Evolutionary conservation across 2,329 filamentous ascomycete genomes (phyloP).

Genomic region (Trichoderma sp.): DNA sequence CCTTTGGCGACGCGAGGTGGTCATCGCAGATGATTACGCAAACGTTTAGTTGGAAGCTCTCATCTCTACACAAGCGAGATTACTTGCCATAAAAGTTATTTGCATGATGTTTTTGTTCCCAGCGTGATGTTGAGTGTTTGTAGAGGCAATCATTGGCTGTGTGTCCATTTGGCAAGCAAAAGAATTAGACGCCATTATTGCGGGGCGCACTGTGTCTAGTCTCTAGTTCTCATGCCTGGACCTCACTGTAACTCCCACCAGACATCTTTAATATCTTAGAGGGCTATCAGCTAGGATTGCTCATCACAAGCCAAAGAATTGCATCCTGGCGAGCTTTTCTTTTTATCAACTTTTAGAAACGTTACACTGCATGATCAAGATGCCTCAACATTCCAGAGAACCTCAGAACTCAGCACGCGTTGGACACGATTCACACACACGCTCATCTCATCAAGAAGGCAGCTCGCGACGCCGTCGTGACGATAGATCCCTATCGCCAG

Average conservation of each 20-base stretch:
- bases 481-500: slow-evolving; percentile 20
- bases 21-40: neutral
- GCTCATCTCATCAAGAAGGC: slow-evolving; percentile 10
- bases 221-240: neutral
- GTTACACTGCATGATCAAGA: neutral
- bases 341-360: neutral
- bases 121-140: neutral
- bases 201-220: slow-evolving; percentile 21
- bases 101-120: neutral
- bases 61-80: neutral
- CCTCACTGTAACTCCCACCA: neutral
- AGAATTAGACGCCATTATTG: neutral
- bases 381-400: slow-evolving; percentile 19
- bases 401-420: slow-evolving; percentile 24
- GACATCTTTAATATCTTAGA: neutral
- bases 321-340: no score
- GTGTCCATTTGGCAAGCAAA: no score
- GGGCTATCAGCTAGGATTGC: neutral
- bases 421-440: slow-evolving; percentile 15
- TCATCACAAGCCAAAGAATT: neutral
- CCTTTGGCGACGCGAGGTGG: neutral
- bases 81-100: neutral
- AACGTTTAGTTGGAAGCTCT: neutral
- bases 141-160: neutral
- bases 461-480: slow-evolving; percentile 13